These are phyloP conservation scores for Fusarium lyarnte DNA, from an alignment of 2,329 filamentous ascomycete species.

Conservation along the genomic window DNA sequence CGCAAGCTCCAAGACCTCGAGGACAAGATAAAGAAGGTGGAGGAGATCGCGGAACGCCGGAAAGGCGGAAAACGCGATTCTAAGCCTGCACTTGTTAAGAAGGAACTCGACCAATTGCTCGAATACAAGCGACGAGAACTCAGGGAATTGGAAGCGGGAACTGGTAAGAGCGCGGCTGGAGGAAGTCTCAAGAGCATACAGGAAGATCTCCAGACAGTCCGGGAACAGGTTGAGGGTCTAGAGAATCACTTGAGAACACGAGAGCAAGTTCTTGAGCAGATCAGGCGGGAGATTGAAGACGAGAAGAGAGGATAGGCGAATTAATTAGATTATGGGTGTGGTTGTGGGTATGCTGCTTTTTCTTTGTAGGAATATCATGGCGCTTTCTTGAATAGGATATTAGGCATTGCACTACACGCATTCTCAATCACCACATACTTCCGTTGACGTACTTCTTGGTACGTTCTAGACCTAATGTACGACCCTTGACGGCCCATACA, in stretches of 20 bases:
- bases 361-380: conserved; percentile 42
- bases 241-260: conserved; percentile 83
- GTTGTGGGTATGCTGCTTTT: conserved; percentile 29
- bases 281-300: conserved; percentile 85
- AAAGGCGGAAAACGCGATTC: conserved; percentile 74
- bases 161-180: conserved; percentile 74
- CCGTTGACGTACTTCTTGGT: conserved; percentile 59
- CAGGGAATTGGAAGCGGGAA: conserved; percentile 77
- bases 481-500: conserved; percentile 62
- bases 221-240: conserved; percentile 91
- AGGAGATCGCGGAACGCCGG: conserved; percentile 74
- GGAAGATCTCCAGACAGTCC: conserved; percentile 90
- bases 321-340: conserved; percentile 4
- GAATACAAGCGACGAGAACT: conserved; percentile 92
- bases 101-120: conserved; percentile 90
- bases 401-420: conserved; percentile 31
- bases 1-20: conserved; percentile 92
- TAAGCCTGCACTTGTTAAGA: conserved; percentile 91
- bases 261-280: conserved; percentile 77
- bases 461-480: conserved; percentile 58
- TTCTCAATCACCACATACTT: conserved; percentile 50
- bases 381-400: conserved; percentile 43
- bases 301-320: conserved; percentile 71
- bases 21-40: conserved; percentile 84
- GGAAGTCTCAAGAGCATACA: conserved; percentile 78